A percentile compares a stretch with the other conserved stretches of the same genome.
These are phyloP conservation scores for Pseudotsuga menziesii DNA, from an alignment of 75 land plant genomes.

Conservation along the genomic window DNA sequence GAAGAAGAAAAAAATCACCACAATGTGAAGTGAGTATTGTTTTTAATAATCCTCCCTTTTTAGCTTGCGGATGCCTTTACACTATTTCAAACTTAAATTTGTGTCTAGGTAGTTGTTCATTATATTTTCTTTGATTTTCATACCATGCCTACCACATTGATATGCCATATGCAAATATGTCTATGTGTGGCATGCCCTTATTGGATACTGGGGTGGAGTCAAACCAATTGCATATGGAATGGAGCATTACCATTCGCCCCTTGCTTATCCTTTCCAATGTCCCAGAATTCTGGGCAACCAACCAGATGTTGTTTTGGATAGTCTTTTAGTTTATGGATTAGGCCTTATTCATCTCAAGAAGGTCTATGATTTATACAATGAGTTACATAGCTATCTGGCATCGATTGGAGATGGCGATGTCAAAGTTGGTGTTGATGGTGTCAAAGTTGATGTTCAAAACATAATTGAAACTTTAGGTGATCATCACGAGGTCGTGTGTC, in stretches of 20 bases:
- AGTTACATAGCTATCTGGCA: constrained; percentile 78
- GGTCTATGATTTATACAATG: constrained; percentile 62
- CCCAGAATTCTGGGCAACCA: constrained; percentile 61
- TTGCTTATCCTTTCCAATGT: constrained; percentile 66
- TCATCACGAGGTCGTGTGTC: constrained; percentile 67
- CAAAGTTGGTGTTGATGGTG: constrained; percentile 82
- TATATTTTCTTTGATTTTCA: not conserved
- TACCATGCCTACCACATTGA: not conserved
- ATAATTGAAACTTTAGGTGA: constrained; percentile 78
- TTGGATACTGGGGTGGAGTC: constrained; percentile 92
- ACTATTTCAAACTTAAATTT: not conserved
- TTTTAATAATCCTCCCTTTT: not conserved
- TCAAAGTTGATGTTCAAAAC: constrained; percentile 88
- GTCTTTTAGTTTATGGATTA: constrained; percentile 59
- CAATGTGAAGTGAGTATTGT: constrained; percentile 37
- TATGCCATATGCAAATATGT: constrained; percentile 39
- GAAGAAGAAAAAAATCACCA: constrained; percentile 28
- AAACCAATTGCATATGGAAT: constrained; percentile 45
- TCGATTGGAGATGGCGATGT: too few relatives aligned
- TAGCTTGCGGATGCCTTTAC: not conserved
- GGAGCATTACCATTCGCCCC: constrained; percentile 52
- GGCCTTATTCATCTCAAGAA: constrained; percentile 63
- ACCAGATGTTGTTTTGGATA: constrained; percentile 59
- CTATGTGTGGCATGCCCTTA: constrained; percentile 84
- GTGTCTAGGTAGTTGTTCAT: not conserved